Conservation (phyloP, 371 early-diverging fungal species). For the Apophysomyces ossiformis region DNA sequence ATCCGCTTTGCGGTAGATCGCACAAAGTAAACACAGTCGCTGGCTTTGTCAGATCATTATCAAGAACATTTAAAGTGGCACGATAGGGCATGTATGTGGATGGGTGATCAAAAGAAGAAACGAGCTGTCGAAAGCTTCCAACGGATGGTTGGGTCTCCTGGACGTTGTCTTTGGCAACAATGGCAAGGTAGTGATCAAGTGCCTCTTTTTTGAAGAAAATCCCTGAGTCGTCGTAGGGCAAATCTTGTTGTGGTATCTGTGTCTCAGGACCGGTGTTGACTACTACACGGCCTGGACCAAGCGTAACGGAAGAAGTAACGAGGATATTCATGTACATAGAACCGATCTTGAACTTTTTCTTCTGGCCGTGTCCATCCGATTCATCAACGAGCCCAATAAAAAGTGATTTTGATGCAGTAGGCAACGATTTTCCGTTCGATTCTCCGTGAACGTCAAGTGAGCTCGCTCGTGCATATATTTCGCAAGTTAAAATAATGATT, state of each 20-base stretch:
- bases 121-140: too few relatives aligned
- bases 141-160: not conserved
- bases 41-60: too few relatives aligned
- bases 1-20: too few relatives aligned
- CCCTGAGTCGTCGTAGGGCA: not conserved
- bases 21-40: too few relatives aligned
- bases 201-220: conserved; percentile 2
- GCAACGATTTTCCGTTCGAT: conserved; percentile 2
- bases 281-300: not conserved
- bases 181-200: conserved; percentile 6
- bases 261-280: conserved; percentile 1
- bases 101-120: too few relatives aligned
- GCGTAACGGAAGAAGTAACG: conserved; percentile 1
- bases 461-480: conserved; percentile 1
- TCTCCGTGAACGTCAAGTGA: conserved; percentile 1
- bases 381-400: not conserved
- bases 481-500: not conserved
- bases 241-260: not conserved
- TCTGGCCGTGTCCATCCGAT: conserved; percentile 5
- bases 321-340: conserved; percentile 4
- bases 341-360: conserved; percentile 1
- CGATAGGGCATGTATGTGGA: too few relatives aligned
- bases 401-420: not conserved
- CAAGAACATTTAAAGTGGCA: too few relatives aligned
- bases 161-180: not conserved